phyloP scores from a whole-genome alignment of 192 early-diverging fungal species.

The Podila epigama region DNA sequence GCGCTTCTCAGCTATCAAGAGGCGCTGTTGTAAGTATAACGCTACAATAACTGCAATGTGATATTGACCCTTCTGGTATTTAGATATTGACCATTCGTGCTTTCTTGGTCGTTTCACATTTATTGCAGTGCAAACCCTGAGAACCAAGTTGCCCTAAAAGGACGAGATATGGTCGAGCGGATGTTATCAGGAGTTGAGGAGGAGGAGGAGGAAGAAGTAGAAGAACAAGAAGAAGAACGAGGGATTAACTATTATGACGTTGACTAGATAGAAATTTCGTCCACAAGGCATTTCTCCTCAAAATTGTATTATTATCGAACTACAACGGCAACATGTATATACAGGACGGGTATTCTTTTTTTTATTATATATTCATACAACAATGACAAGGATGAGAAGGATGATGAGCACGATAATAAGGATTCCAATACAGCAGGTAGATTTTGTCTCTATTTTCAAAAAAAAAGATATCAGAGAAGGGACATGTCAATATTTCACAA shows the following conservation, averaged over 20 bases:
- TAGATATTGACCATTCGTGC: background rate
- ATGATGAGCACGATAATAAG: conserved; percentile 63
- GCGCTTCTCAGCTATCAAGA: conserved; percentile 16
- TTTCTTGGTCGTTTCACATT: background rate
- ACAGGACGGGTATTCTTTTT: no score
- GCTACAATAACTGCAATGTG: background rate
- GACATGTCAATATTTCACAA: background rate
- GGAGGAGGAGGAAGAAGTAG: no score
- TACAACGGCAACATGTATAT: no score
- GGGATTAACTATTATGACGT: no score
- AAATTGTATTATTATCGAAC: no score
- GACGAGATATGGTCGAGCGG: background rate
- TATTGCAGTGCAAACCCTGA: background rate
- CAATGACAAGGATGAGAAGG: conserved; percentile 58
- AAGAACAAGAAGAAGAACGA: no score
- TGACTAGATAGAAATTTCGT: no score
- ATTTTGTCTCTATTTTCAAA: conserved; percentile 63
- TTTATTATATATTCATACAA: no score
- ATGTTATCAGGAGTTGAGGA: background rate
- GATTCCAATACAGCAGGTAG: conserved; percentile 59
- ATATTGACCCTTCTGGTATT: background rate
- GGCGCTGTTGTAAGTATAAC: conserved; percentile 24
- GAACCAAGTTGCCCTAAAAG: background rate
- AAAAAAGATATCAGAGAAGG: background rate
- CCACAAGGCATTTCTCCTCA: no score